Evolutionary conservation across 805 yeast genomes (phyloP), one percentile per base, ranked within the genome.

Genomic region (Metschnikowia colocasiae): DNA sequence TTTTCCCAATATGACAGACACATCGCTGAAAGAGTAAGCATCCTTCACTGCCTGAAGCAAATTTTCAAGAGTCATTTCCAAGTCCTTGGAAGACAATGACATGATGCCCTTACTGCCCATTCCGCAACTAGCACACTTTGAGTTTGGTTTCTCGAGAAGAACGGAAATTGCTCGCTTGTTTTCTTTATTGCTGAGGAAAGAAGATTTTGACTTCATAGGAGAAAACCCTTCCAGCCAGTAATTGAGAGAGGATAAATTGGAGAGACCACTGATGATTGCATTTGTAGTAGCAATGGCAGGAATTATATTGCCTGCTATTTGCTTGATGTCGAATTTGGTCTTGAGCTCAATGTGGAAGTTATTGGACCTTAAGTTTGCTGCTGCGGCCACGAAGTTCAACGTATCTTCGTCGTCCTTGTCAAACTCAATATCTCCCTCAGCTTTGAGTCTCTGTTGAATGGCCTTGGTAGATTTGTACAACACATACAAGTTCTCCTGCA

Each of bases 261-360:
- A 85, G 55, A 89, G 78, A 0, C 99, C 99, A 0, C 97, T 90
- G 56, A 94, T 83, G 12, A 94, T 84, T 1, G 99, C 98, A 64
- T 94, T 94, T 3, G 97, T 92, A 1, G 99, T 94, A 5, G 99
- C 98, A 56, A 95, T 91, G 0, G 99, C 99, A 0, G 99, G 99
- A 34, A 94, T 94, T 58, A 94, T 94, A 64, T 92, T 94, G 5
- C 99, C 99, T 0, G 99, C 99, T 53, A 92, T 90, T 59, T 87
- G 95, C 63, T 94, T 94, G 51, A 87, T 80, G 50, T 89, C 96
- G 61, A 95, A 94, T 50, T 87, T 83, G 3, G 94, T 75, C 60
- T 85, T 84, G 43, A 72, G 55, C 29, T 82, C 86, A 47, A 91
- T 90, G 20, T 75, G 71, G 60, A 91, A 92, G 2, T 87, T 75